These are phyloP conservation scores for Fusarium equiseti DNA, from an alignment of 2,329 filamentous ascomycete genomes.

Conservation along the genomic window DNA sequence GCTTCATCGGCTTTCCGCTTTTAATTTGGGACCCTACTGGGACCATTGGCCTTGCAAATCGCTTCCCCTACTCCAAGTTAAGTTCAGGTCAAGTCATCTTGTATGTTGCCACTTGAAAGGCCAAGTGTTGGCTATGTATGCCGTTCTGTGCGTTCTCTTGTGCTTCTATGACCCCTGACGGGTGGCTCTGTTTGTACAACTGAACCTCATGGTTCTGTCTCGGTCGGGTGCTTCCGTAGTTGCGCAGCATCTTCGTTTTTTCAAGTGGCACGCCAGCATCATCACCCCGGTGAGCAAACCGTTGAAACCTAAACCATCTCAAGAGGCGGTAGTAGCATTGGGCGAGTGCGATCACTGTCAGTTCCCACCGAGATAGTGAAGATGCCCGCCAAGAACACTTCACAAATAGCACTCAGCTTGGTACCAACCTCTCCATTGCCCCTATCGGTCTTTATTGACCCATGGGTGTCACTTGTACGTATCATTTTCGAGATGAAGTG, in stretches of 20 bases:
- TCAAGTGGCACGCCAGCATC: conserved; percentile 6
- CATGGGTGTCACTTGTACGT: not conserved
- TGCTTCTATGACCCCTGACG: conserved; percentile 16
- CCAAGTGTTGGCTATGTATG: not conserved
- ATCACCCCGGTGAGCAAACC: not conserved
- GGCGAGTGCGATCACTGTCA: not conserved
- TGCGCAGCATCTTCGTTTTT: conserved; percentile 11
- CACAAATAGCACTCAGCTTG: conserved; percentile 20
- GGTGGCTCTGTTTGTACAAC: conserved; percentile 27
- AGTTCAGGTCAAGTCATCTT: conserved; percentile 7
- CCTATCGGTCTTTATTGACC: not conserved
- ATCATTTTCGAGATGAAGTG: conserved; percentile 5
- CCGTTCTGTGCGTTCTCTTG: not conserved
- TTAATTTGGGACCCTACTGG: not conserved
- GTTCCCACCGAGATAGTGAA: conserved; percentile 12
- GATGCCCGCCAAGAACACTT: conserved; percentile 10
- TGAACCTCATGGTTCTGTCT: conserved; percentile 18
- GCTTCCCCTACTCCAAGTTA: conserved; percentile 4
- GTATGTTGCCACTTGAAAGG: conserved; percentile 30
- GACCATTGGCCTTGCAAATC: conserved; percentile 13
- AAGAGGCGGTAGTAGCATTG: not conserved
- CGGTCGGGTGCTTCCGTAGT: conserved; percentile 24
- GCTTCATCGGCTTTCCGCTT: conserved; percentile 15
- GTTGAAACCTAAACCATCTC: not conserved
- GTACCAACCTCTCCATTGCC: not conserved